A percentile compares a stretch with the other conserved stretches of the same genome.
Conservation (phyloP, 148 eudicot species). For the Cornus kousa region DNA sequence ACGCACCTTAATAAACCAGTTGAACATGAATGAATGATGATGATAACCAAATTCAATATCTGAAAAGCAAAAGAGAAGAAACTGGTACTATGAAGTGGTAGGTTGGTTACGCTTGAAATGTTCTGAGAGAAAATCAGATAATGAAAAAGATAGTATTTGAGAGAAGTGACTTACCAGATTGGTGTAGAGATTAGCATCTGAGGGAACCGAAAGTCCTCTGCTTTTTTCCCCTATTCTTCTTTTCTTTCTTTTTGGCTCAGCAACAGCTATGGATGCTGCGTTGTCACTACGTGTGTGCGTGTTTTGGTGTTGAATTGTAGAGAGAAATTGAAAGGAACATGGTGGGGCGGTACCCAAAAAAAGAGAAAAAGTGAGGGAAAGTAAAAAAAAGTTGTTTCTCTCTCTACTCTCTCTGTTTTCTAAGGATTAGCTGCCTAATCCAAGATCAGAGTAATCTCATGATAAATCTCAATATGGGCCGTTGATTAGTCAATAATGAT, state of each 20-base stretch:
- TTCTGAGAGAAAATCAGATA: background rate
- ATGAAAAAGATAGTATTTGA: background rate
- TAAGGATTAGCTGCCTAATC: background rate
- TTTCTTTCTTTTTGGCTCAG: background rate
- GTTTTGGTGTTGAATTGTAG: slow-evolving; percentile 4
- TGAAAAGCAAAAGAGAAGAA: background rate
- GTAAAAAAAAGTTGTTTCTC: background rate
- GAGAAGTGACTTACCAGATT: slow-evolving; percentile 5
- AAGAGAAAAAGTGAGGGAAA: background rate
- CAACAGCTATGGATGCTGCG: slow-evolving; percentile 4
- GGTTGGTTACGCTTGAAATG: background rate
- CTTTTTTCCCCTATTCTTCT: background rate
- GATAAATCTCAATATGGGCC: background rate
- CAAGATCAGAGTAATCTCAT: background rate
- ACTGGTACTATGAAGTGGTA: background rate
- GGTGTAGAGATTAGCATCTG: background rate
- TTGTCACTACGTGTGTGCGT: background rate
- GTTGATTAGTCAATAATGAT: background rate
- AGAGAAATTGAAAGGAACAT: slow-evolving; percentile 1
- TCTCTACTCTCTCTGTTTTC: background rate
- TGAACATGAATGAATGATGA: background rate
- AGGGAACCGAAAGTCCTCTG: background rate
- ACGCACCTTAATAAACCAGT: background rate
- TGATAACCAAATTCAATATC: background rate
- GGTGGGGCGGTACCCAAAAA: slow-evolving; percentile 18